These are phyloP conservation scores for Sphagnum tenellum DNA, from an alignment of 225 moss, liverwort and hornwort genomes.

Conservation along the genomic window DNA sequence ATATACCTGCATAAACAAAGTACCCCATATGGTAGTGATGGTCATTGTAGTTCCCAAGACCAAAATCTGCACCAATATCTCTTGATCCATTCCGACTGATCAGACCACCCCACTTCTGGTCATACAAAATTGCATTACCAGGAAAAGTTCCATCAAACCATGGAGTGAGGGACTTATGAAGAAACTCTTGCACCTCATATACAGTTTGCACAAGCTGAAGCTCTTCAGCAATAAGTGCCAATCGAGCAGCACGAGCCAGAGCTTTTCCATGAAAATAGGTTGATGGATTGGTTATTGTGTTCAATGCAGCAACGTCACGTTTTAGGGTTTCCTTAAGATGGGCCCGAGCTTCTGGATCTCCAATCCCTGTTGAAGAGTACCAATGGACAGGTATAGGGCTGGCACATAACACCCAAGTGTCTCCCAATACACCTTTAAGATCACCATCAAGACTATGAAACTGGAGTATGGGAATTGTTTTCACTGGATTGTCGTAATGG, in stretches of 20 bases:
- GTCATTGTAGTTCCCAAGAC: constrained; percentile 79
- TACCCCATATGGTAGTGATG: constrained; percentile 94
- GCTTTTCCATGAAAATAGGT: constrained; percentile 89
- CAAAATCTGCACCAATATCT: constrained; percentile 82
- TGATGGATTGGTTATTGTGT: constrained; percentile 43
- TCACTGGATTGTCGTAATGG: constrained; percentile 16
- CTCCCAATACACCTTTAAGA: constrained; percentile 69
- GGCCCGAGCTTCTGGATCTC: constrained; percentile 14
- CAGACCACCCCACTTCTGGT: constrained; percentile 78
- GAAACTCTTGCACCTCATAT: constrained; percentile 45
- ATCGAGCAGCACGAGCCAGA: constrained; percentile 70
- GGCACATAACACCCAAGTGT: constrained; percentile 50
- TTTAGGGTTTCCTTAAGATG: constrained; percentile 54
- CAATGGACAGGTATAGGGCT: constrained; percentile 29
- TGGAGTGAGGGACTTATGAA: constrained; percentile 47
- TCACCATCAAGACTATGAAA: constrained; percentile 68
- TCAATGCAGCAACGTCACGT: constrained; percentile 40
- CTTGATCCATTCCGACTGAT: constrained; percentile 66
- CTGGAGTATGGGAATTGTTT: constrained; percentile 12
- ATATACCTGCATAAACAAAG: constrained; percentile 75
- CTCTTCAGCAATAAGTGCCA: constrained; percentile 85
- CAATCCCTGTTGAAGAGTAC: constrained; percentile 54
- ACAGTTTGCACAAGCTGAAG: constrained; percentile 36
- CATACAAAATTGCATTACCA: constrained; percentile 69
- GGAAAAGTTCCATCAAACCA: constrained; percentile 64